Evolutionary conservation across 139 green algal genomes (phyloP).

Genomic region (Zygnema cylindricum): DNA sequence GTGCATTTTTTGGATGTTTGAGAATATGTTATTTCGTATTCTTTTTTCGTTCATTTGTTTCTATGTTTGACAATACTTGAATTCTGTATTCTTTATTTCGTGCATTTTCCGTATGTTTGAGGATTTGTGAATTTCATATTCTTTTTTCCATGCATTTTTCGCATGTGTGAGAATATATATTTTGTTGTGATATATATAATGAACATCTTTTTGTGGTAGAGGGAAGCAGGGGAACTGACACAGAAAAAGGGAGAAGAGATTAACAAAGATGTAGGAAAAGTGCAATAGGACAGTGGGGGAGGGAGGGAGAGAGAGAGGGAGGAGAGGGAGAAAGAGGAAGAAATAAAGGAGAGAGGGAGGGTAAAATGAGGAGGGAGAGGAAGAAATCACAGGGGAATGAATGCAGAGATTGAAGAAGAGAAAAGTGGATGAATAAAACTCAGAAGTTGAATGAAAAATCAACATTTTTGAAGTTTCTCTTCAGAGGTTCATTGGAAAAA

Average conservation of each 20-base stretch:
- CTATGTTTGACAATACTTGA: too few species aligned
- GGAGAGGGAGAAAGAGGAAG: not conserved
- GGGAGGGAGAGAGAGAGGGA: not conserved
- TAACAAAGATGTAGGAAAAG: not conserved
- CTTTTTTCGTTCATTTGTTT: too few species aligned
- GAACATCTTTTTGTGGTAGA: too few species aligned
- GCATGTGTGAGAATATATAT: too few species aligned
- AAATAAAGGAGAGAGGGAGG: not conserved
- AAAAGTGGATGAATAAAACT: not conserved
- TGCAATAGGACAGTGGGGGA: not conserved
- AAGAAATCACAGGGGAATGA: not conserved
- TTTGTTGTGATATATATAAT: too few species aligned
- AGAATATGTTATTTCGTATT: not conserved
- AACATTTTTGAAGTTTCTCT: not conserved
- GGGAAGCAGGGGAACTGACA: not conserved
- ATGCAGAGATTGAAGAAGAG: not conserved
- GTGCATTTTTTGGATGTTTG: not conserved
- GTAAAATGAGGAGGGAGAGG: not conserved
- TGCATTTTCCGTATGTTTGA: too few species aligned
- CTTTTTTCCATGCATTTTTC: too few species aligned
- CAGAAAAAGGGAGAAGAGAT: not conserved
- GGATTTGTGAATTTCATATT: too few species aligned
- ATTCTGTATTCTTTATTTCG: too few species aligned
- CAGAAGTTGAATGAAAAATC: not conserved
- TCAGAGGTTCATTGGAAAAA: not conserved